Base-by-base conservation (phyloP, 345 rosid species). In the Excoecaria agallocha region DNA sequence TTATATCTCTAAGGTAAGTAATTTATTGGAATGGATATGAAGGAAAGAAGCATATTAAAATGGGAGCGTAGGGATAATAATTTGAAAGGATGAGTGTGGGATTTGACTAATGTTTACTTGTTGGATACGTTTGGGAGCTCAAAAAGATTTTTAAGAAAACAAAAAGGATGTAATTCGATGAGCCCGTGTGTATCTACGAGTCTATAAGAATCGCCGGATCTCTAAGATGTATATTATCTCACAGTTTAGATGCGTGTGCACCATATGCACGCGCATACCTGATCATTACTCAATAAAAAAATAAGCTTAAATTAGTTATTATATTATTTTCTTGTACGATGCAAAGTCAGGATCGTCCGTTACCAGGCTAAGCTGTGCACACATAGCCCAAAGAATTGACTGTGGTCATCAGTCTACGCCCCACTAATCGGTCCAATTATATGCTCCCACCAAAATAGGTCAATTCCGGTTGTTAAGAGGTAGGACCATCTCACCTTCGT, bases 101-200 rank as follows among this genome's bases (percentile, higher is more conserved):
- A 43, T 2, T 68, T 25, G 71, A 69, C 60, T 51, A 69, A 69
- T 39, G 60, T 51, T 81, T 85, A 82, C 90, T 86, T 85, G 77
- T 72, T 38, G 62, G 76, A 83, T 84, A 84, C 94, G 85, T 82
- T 78, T 80, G 75, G 89, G 82, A 85, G 80, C 84, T 74, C 77
- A 61, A 67, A 71, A 77, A 77, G 68, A 49, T 17, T 17, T 17
- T 10, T 13, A 22, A 68, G 24, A 37, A 68, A 43, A 43, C 46
- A 30, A 82, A 74, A 55, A 48, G 60, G 63, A 66, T 62, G 46
- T 3, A 3, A 64, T 74, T 77, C 79, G 83, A 2, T 30, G 2
- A 30, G n/a, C n/a, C n/a, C n/a, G n/a, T n/a, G n/a, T n/a, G n/a
- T n/a, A n/a, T n/a, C n/a, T n/a, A n/a, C n/a, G n/a, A n/a, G n/a